phyloP scores from a whole-genome alignment of 139 green algal genomes.

The Yamagishiella unicocca region DNA sequence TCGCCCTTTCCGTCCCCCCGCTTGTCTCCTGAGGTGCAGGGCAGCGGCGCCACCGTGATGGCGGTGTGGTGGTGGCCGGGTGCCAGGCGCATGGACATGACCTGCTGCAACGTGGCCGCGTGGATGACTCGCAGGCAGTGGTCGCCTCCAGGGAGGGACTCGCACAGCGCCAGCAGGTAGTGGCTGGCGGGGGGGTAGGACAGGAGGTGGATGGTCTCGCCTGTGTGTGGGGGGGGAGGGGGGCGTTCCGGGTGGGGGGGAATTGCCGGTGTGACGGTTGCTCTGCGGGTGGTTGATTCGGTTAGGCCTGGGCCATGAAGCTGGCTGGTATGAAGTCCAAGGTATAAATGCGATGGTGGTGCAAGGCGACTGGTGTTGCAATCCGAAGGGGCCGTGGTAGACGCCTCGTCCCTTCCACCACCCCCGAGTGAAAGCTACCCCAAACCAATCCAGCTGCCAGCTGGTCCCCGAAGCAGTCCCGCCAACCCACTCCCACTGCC shows the following conservation, averaged over 20 bases:
- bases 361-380: no score
- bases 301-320: not conserved
- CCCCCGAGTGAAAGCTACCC: no score
- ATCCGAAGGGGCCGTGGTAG: no score
- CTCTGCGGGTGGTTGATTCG: not conserved
- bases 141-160: constrained; percentile 17
- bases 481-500: no score
- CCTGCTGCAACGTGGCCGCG: constrained; percentile 42
- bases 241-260: not conserved
- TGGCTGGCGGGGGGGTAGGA: constrained; percentile 40
- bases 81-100: constrained; percentile 26
- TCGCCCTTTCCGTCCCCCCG: not conserved
- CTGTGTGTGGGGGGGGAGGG: constrained; percentile 12
- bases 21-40: constrained; percentile 10
- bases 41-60: constrained; percentile 12
- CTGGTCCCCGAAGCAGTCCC: no score
- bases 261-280: not conserved
- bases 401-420: no score
- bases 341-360: not conserved
- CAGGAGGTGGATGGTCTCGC: constrained; percentile 50
- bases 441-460: no score
- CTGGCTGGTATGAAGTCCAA: not conserved
- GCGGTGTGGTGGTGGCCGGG: constrained; percentile 32
- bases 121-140: constrained; percentile 51
- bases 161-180: constrained; percentile 44